Conservation (phyloP, 768 basidiomycete species). For the Cyclocybe aegerita region DNA sequence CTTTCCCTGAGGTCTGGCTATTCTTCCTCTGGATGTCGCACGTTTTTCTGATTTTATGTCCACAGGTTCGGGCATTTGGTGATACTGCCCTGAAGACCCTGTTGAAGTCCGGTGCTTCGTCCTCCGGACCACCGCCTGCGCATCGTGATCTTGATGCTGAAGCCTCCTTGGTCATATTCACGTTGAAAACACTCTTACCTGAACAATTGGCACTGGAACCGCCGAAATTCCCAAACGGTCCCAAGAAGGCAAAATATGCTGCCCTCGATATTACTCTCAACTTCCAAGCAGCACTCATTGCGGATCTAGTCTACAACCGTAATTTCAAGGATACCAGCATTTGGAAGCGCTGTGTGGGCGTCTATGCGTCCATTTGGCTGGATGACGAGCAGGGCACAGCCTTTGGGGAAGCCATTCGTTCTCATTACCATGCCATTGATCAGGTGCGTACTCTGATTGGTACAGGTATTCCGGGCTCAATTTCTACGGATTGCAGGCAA, state of each 20-base stretch:
- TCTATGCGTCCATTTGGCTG: conserved; percentile 76
- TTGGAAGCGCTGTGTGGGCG: conserved; percentile 73
- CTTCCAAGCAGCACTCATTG: conserved; percentile 73
- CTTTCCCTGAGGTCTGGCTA: conserved; percentile 82
- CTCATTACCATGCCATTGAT: conserved; percentile 78
- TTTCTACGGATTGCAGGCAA: conserved; percentile 43
- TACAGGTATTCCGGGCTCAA: conserved; percentile 1
- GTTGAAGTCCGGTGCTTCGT: conserved; percentile 80
- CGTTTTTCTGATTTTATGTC: conserved; percentile 1
- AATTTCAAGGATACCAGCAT: conserved; percentile 50
- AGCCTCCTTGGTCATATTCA: conserved; percentile 51
- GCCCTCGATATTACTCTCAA: conserved; percentile 60
- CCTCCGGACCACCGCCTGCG: conserved; percentile 63
- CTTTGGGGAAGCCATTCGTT: conserved; percentile 64
- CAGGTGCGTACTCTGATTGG: conserved; percentile 36
- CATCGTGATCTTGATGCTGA: conserved; percentile 71
- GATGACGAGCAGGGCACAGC: conserved; percentile 42
- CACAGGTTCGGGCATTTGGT: conserved; percentile 87
- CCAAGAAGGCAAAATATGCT: conserved; percentile 51
- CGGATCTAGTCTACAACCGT: conserved; percentile 69
- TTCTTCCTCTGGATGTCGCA: neutral
- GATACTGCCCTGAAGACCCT: conserved; percentile 80
- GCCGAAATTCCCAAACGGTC: conserved; percentile 47
- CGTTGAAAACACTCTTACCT: conserved; percentile 62
- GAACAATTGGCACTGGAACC: conserved; percentile 42